Percentiles rank a stretch among this genome's conserved stretches.
phyloP scores from a whole-genome alignment of 2,329 filamentous ascomycete genomes.

The Endoconidiophora laricicola region DNA sequence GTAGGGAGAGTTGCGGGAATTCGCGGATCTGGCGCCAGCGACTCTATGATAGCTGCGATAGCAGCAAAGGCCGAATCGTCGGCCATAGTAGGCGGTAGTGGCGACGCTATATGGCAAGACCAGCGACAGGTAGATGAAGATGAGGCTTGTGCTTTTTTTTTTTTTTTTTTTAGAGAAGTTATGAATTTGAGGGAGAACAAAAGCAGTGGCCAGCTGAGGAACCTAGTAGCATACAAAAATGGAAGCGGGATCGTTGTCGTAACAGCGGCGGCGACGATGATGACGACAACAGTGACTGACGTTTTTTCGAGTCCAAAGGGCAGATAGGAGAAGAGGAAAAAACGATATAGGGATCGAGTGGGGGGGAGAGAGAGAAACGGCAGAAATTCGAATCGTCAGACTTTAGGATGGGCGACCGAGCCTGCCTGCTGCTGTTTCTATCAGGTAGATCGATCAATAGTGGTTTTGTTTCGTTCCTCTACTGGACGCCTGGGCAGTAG shows the following conservation, averaged over 20 bases:
- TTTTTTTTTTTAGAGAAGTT: not conserved
- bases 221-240: not conserved
- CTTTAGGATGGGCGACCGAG: no score
- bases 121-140: not conserved
- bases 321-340: no score
- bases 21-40: conserved; percentile 30
- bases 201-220: not conserved
- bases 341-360: not conserved
- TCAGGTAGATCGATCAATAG: not conserved
- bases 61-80: conserved; percentile 39
- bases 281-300: no score
- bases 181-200: not conserved
- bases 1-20: conserved; percentile 24
- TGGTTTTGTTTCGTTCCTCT: not conserved
- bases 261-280: no score
- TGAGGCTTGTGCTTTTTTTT: not conserved
- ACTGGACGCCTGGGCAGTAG: no score
- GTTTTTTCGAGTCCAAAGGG: no score
- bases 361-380: not conserved
- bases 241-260: no score
- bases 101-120: not conserved
- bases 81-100: conserved; percentile 24
- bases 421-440: no score
- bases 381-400: not conserved
- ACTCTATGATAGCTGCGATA: conserved; percentile 35